Conservation (phyloP, 2,329 filamentous ascomycete species). For the Xylariaceae sp. region DNA sequence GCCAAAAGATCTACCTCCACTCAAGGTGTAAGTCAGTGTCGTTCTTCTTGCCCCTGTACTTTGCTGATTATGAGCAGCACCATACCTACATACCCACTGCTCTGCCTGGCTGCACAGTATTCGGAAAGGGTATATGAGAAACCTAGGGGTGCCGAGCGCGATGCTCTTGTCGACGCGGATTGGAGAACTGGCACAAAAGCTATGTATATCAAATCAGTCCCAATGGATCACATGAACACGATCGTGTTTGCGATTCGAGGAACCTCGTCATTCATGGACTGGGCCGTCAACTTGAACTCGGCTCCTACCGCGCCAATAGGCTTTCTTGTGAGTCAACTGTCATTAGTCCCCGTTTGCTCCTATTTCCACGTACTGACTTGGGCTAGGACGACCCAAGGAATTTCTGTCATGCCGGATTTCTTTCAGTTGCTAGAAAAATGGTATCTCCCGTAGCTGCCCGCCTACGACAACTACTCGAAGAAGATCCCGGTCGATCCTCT, state of each 20-base stretch:
- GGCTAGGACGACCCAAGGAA: slow-evolving; percentile 66
- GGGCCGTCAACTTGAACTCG: slow-evolving; percentile 76
- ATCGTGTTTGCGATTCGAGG: slow-evolving; percentile 83
- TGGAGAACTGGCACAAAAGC: slow-evolving; percentile 74
- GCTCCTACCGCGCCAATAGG: slow-evolving; percentile 60
- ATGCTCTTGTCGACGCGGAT: slow-evolving; percentile 67
- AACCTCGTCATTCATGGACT: slow-evolving; percentile 76
- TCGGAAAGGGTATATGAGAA: slow-evolving; percentile 70
- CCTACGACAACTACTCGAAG: slow-evolving; percentile 64
- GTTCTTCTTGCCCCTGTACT: not conserved
- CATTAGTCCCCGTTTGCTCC: too few relatives aligned
- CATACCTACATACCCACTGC: slow-evolving; percentile 69
- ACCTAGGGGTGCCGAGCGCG: slow-evolving; percentile 58
- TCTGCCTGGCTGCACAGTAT: slow-evolving; percentile 75
- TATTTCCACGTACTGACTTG: slow-evolving; percentile 9
- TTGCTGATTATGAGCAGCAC: slow-evolving; percentile 46
- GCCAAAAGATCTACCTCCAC: slow-evolving; percentile 60
- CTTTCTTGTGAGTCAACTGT: slow-evolving; percentile 55
- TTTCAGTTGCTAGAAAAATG: slow-evolving; percentile 73
- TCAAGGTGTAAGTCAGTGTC: slow-evolving; percentile 55
- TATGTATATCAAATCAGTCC: slow-evolving; percentile 78
- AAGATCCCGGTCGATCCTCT: slow-evolving; percentile 62
- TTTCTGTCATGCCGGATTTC: slow-evolving; percentile 75
- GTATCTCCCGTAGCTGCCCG: slow-evolving; percentile 66
- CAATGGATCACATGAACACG: slow-evolving; percentile 71